phyloP scores from a whole-genome alignment of 176 grass and related monocot species.

The Pontederia paniculata region DNA sequence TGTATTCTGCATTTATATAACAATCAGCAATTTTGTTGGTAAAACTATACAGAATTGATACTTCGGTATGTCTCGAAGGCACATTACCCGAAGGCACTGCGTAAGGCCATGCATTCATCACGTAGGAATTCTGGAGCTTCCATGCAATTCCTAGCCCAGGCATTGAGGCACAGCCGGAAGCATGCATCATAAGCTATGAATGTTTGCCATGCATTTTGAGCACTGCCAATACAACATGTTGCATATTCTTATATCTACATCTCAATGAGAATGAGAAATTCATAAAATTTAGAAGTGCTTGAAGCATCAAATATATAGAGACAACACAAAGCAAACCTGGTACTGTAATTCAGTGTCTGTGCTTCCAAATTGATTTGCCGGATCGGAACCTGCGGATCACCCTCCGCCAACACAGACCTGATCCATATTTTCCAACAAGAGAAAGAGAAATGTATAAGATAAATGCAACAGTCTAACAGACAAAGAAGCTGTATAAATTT shows the following conservation, averaged over 20 bases:
- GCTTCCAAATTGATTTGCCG: constrained; percentile 41
- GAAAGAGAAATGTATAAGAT: background rate
- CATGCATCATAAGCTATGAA: constrained; percentile 96
- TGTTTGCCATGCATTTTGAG: constrained; percentile 92
- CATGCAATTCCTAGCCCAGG: constrained; percentile 74
- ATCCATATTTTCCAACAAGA: constrained; percentile 15
- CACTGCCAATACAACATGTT: constrained; percentile 30
- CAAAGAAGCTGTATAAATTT: constrained; percentile 1
- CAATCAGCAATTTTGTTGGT: constrained; percentile 15
- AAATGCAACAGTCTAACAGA: too few species aligned
- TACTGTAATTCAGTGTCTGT: constrained; percentile 48
- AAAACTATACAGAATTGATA: constrained; percentile 1
- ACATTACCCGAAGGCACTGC: constrained; percentile 74
- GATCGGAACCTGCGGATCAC: constrained; percentile 28
- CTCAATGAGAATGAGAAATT: too few species aligned
- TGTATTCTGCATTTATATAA: constrained; percentile 57
- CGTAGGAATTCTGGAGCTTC: constrained; percentile 83
- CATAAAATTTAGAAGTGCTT: too few species aligned
- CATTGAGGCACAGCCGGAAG: constrained; percentile 85
- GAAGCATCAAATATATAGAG: background rate
- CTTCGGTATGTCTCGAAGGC: background rate
- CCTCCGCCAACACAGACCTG: constrained; percentile 34
- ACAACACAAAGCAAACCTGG: constrained; percentile 32
- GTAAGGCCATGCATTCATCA: constrained; percentile 69
- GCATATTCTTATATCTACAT: too few species aligned